Percentiles rank a stretch among this genome's conserved stretches.
phyloP scores from a whole-genome alignment of 805 yeast genomes.

The Pichia nanzhaoensis region DNA sequence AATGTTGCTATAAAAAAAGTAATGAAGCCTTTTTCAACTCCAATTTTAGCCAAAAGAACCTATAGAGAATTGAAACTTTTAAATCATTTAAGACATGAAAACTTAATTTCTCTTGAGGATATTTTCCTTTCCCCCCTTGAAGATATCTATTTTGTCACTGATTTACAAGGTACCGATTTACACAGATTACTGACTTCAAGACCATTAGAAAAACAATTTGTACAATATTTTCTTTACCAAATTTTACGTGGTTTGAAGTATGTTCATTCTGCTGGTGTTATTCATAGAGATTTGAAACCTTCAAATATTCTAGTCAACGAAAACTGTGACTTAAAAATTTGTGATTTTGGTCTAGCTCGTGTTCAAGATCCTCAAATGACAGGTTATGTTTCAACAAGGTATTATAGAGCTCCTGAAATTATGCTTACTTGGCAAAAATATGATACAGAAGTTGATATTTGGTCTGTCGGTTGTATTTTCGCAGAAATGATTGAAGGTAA shows the following conservation, averaged over 20 bases:
- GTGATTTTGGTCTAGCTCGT: constrained; percentile 75
- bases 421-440: constrained; percentile 70
- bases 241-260: constrained; percentile 89
- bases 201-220: constrained; percentile 92
- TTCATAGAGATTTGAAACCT: constrained; percentile 83
- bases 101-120: constrained; percentile 86
- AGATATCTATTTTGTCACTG: constrained; percentile 94
- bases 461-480: constrained; percentile 77
- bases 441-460: constrained; percentile 69
- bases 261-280: constrained; percentile 91
- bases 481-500: constrained; percentile 59
- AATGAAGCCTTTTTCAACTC: constrained; percentile 94
- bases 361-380: constrained; percentile 49
- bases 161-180: constrained; percentile 92
- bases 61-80: constrained; percentile 90
- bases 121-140: constrained; percentile 91
- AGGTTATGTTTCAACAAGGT: constrained; percentile 77
- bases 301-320: constrained; percentile 63
- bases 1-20: constrained; percentile 96
- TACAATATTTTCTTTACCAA: constrained; percentile 94
- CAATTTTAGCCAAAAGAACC: constrained; percentile 93
- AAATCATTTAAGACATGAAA: constrained; percentile 92
- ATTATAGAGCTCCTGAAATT: constrained; percentile 82
- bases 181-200: constrained; percentile 87
- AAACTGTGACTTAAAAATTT: constrained; percentile 70